phyloP scores from a whole-genome alignment of 305 asterid species.

The Lippia alba region DNA sequence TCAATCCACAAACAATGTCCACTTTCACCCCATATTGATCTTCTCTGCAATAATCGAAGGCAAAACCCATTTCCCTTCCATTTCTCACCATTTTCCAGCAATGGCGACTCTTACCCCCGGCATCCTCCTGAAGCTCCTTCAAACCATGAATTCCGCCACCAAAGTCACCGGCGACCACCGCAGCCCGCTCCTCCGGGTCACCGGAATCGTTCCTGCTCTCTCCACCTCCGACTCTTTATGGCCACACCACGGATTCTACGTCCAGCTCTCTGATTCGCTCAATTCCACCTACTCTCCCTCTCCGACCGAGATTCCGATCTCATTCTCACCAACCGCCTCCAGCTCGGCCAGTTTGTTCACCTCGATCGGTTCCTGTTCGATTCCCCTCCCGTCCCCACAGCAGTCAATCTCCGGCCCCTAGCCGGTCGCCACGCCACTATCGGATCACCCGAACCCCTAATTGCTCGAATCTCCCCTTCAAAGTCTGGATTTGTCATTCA shows the following conservation, averaged over 20 bases:
- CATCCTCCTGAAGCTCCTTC: constrained; percentile 83
- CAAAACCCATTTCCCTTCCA: background rate
- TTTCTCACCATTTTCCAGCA: constrained; percentile 1
- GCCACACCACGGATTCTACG: constrained; percentile 84
- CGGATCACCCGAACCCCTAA: constrained; percentile 80
- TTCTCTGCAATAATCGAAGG: background rate
- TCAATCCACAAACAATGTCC: constrained; percentile 32
- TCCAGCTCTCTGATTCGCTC: constrained; percentile 88
- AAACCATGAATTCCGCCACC: constrained; percentile 76
- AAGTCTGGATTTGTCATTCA: constrained; percentile 67
- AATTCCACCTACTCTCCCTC: constrained; percentile 90
- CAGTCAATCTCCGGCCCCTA: constrained; percentile 71
- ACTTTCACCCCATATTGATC: constrained; percentile 9
- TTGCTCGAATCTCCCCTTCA: constrained; percentile 62
- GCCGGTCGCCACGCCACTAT: constrained; percentile 76
- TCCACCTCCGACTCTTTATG: constrained; percentile 75
- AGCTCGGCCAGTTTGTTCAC: constrained; percentile 87
- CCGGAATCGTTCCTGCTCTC: constrained; percentile 85
- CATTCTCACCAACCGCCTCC: constrained; percentile 81
- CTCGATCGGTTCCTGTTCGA: constrained; percentile 76
- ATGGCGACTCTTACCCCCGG: constrained; percentile 93
- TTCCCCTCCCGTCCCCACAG: constrained; percentile 71
- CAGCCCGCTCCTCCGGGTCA: constrained; percentile 87
- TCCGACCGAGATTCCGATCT: constrained; percentile 83
- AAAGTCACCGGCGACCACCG: constrained; percentile 96